Conservation (phyloP, 1,139 yeast genomes). For the Blastobotrys raffinosifermentans region DNA sequence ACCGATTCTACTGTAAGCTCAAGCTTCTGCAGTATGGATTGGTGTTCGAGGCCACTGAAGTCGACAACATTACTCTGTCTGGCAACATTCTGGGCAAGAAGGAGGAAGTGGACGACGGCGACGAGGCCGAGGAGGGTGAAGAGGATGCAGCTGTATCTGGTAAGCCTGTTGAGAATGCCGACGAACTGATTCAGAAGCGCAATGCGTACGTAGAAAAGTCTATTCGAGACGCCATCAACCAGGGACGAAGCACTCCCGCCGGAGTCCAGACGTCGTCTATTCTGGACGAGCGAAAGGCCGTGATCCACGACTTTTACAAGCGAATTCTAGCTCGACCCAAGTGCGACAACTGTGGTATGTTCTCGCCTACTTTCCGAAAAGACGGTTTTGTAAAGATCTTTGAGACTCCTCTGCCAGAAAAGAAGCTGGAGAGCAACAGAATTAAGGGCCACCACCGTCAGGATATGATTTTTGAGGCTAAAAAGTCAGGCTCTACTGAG, state of each 20-base stretch:
- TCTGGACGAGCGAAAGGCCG: conserved; percentile 74
- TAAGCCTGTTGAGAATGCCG: conserved; percentile 27
- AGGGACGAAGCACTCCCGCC: conserved; percentile 59
- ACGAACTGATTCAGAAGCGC: conserved; percentile 50
- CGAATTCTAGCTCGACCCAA: conserved; percentile 68
- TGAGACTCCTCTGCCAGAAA: conserved; percentile 77
- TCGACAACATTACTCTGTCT: conserved; percentile 53
- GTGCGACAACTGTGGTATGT: conserved; percentile 96
- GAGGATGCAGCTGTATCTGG: conserved; percentile 23
- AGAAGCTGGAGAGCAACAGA: conserved; percentile 71
- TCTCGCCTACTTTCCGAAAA: conserved; percentile 86
- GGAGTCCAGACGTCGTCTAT: conserved; percentile 83
- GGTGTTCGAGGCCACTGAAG: conserved; percentile 64
- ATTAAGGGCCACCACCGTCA: conserved; percentile 73
- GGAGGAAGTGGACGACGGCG: conserved; percentile 33
- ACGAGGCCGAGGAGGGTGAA: conserved; percentile 37
- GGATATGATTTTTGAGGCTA: conserved; percentile 51
- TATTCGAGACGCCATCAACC: conserved; percentile 68
- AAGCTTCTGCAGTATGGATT: conserved; percentile 83
- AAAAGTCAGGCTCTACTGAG: conserved; percentile 19
- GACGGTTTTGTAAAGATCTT: conserved; percentile 93
- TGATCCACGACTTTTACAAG: conserved; percentile 71
- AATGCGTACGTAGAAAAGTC: conserved; percentile 63
- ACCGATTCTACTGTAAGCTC: conserved; percentile 72
- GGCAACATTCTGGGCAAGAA: conserved; percentile 22